These are phyloP conservation scores for Coemansia sp. DNA, from an alignment of 192 early-diverging fungal genomes.

Conservation along the genomic window DNA sequence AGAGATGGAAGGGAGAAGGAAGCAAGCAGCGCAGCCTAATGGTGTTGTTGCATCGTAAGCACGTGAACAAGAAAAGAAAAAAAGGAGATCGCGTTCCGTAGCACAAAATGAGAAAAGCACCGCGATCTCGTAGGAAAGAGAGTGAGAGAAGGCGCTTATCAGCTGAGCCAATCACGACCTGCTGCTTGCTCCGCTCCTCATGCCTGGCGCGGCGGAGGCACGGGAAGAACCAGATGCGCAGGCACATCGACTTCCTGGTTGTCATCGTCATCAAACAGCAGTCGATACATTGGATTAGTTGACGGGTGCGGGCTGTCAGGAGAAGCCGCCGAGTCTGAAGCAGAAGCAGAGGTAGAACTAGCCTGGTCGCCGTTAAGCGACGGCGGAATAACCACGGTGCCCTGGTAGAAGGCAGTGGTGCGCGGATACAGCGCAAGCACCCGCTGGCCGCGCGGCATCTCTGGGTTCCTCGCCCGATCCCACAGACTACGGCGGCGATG, in stretches of 20 bases:
- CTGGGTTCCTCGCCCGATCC: constrained; percentile 35
- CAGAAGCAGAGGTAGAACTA: neutral
- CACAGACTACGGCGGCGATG: constrained; percentile 24
- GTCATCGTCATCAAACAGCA: constrained; percentile 53
- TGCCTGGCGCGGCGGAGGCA: neutral
- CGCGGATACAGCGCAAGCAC: constrained; percentile 51
- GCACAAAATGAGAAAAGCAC: too few species aligned
- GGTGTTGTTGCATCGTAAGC: too few species aligned
- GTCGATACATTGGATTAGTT: constrained; percentile 40
- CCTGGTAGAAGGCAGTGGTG: constrained; percentile 48
- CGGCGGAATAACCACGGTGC: constrained; percentile 39
- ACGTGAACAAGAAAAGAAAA: too few species aligned
- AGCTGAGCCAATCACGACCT: neutral
- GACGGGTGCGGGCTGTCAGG: constrained; percentile 16
- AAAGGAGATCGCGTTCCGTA: too few species aligned
- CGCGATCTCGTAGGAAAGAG: too few species aligned
- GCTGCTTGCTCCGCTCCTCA: neutral
- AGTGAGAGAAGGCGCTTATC: neutral
- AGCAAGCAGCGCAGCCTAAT: too few species aligned
- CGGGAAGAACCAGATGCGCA: constrained; percentile 41
- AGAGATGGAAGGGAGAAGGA: too few species aligned
- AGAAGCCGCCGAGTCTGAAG: neutral
- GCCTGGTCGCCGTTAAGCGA: constrained; percentile 20
- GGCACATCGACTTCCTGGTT: constrained; percentile 44
- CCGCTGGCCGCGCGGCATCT: constrained; percentile 37